phyloP scores from a whole-genome alignment of 176 grass and related monocot species.

The Ampelocalamus luodianensis region DNA sequence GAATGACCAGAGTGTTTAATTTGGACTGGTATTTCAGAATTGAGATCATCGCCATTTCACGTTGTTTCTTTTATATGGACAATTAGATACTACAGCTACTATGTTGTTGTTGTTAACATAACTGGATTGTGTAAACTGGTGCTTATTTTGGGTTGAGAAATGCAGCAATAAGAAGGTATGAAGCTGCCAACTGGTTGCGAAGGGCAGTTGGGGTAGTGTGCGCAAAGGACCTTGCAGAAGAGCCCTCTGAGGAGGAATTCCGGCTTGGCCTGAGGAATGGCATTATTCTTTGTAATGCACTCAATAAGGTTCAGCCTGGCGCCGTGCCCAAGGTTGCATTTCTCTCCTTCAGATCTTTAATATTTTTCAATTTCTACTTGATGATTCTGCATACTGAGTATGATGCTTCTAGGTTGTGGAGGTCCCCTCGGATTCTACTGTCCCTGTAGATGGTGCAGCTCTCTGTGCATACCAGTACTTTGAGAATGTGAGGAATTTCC shows the following conservation, averaged over 20 bases:
- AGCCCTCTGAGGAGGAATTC: constrained; percentile 90
- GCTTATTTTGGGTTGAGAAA: constrained; percentile 43
- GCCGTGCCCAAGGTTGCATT: constrained; percentile 72
- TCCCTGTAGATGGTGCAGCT: constrained; percentile 66
- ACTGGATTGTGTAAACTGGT: background rate
- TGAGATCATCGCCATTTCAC: too few species aligned
- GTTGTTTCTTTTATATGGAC: background rate
- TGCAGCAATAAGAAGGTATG: constrained; percentile 80
- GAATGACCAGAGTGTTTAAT: too few species aligned
- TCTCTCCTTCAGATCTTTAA: constrained; percentile 33
- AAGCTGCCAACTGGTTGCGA: constrained; percentile 83
- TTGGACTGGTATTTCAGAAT: too few species aligned
- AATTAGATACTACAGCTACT: background rate
- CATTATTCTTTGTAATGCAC: constrained; percentile 87
- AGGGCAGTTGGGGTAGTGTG: constrained; percentile 68
- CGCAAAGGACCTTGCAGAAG: constrained; percentile 77
- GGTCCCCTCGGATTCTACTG: constrained; percentile 56
- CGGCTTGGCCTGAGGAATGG: constrained; percentile 83
- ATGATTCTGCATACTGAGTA: constrained; percentile 35
- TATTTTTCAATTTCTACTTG: constrained; percentile 32
- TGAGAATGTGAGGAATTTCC: constrained; percentile 90
- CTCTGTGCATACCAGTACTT: constrained; percentile 88
- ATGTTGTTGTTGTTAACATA: constrained; percentile 7
- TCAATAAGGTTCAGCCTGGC: constrained; percentile 86
- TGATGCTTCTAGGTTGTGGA: constrained; percentile 74